Base-by-base conservation (phyloP, 805 yeast species). In the Suhomyces pyralidae region DNA sequence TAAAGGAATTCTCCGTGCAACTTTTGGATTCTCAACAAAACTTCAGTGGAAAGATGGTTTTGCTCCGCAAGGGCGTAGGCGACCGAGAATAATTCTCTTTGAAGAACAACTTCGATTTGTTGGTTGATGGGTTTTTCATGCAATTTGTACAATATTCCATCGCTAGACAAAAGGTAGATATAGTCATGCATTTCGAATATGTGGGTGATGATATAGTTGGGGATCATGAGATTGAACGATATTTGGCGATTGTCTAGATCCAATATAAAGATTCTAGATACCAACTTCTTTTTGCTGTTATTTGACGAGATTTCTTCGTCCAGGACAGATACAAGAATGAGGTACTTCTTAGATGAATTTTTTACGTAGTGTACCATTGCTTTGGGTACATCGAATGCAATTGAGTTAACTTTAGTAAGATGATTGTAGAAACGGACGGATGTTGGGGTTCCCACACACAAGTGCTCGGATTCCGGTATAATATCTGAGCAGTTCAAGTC, bases 1-100 rank as follows among this genome's bases (percentile, higher is more conserved):
- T 85, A 92, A 1, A 90, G 75, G 62, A 75, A 81, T 56, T 90
- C 92, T 5, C 90, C 99, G 62, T 83, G 88, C 44, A 78, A 73
- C 47, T 59, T 65, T 53, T 69, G 64, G 43, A 71, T 64, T 52
- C 69, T 55, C 15, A 67, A 52, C 24, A 68, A 58, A n/a, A 64
- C 58, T 5, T 67, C 70, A 3, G 64, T 63, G 6, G 70, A 65
- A 43, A 73, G 58, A 8, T 63, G 56, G 46, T 62, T 58, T 48
- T 71, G 74, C 34, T 56, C 55, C 1, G 96, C 96, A 46, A 93
- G 68, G 50, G 81, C 78, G 36, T 88, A 79, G 0, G 97, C 97
- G 50, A 86, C 77, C 12, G 83, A 79, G 59, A 80, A 92, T 9
- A 90, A 70, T 42, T 89, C 88, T 50, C 93, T 76, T 56, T 84